Evolutionary conservation across 2,329 filamentous ascomycete species (phyloP).

Genomic region (Arachnopeziza araneosa): DNA sequence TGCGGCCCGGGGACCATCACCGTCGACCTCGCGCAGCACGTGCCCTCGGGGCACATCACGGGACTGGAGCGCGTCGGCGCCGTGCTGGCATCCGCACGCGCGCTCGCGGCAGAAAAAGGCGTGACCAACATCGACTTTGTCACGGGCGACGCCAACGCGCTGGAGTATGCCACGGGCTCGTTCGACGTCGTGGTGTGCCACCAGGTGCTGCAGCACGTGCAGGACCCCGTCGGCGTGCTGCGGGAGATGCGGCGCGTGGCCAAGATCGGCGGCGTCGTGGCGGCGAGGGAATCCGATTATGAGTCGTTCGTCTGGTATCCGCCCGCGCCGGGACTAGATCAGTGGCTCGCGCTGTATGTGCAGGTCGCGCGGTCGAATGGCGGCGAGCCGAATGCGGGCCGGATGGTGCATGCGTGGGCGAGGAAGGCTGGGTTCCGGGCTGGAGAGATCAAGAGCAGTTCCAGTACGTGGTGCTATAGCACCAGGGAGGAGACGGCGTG

Average conservation of each 20-base stretch:
- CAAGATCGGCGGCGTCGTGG: conserved; percentile 48
- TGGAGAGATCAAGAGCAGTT: conserved; percentile 4
- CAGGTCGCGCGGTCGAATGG: conserved; percentile 8
- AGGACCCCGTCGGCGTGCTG: conserved; percentile 43
- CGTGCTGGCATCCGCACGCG: conserved; percentile 7
- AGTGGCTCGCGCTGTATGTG: conserved; percentile 6
- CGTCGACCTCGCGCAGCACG: conserved; percentile 35
- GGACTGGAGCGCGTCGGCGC: conserved; percentile 35
- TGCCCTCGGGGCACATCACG: conserved; percentile 34
- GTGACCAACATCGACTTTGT: conserved; percentile 23
- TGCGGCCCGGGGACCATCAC: conserved; percentile 46
- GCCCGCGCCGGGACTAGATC: conserved; percentile 3
- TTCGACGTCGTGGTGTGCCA: conserved; percentile 58
- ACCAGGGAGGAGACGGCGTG: conserved; percentile 9
- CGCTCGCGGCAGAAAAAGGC: conserved; percentile 5
- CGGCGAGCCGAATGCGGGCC: conserved; percentile 13
- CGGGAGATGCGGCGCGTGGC: conserved; percentile 49
- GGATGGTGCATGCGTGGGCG: conserved; percentile 12
- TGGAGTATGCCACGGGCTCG: conserved; percentile 38
- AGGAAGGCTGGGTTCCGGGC: conserved; percentile 11
- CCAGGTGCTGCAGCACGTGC: conserved; percentile 52
- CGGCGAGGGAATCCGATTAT: conserved; percentile 34
- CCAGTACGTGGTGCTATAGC: conserved; percentile 12
- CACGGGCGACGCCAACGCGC: conserved; percentile 19
- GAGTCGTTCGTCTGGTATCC: conserved; percentile 11